Conservation (phyloP, 768 basidiomycete genomes). For the Mycena belliarum region DNA sequence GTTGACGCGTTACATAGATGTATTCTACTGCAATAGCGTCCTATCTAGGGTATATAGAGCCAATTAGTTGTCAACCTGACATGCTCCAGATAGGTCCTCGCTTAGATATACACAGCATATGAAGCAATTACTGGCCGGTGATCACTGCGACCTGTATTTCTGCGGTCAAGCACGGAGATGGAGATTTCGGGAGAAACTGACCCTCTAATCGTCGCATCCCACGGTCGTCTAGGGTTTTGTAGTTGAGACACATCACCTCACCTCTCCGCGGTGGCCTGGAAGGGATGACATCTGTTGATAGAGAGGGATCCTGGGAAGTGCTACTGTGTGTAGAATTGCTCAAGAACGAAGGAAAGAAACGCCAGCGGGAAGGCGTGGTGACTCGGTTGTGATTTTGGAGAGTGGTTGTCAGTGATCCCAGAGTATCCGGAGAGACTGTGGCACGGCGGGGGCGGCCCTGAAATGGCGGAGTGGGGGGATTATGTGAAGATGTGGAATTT, state of each 20-base stretch:
- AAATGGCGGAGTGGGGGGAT: background rate
- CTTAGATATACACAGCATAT: constrained; percentile 67
- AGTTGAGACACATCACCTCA: constrained; percentile 71
- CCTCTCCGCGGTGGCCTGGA: constrained; percentile 50
- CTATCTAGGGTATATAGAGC: background rate
- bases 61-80: constrained; percentile 9
- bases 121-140: constrained; percentile 85
- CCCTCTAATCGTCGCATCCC: constrained; percentile 69
- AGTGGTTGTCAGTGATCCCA: constrained; percentile 8
- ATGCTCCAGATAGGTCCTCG: no score
- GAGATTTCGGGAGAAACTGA: background rate
- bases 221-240: constrained; percentile 73
- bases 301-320: constrained; percentile 29
- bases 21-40: background rate
- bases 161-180: background rate
- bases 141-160: constrained; percentile 62
- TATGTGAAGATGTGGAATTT: constrained; percentile 5
- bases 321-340: constrained; percentile 27
- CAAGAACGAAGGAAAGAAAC: constrained; percentile 45
- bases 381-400: constrained; percentile 19
- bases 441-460: constrained; percentile 11
- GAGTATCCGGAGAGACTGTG: constrained; percentile 11
- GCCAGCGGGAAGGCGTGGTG: constrained; percentile 36
- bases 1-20: background rate
- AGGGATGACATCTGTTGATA: constrained; percentile 17